Evolutionary conservation across 2,329 filamentous ascomycete species (phyloP).

Genomic region (Aspergillus sp.): DNA sequence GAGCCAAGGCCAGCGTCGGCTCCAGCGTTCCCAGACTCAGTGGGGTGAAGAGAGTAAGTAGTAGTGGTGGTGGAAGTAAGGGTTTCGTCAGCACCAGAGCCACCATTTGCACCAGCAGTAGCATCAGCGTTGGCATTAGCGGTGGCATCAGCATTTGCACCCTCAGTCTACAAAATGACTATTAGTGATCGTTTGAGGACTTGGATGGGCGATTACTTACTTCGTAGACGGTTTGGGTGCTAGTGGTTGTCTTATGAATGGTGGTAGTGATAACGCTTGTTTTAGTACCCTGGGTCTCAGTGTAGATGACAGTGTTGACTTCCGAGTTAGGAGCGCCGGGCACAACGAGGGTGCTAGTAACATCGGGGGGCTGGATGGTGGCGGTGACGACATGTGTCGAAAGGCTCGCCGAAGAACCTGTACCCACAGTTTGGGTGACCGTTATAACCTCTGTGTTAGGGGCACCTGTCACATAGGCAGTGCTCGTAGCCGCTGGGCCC

Average conservation of each 20-base stretch:
- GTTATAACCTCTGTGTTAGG: constrained; percentile 27
- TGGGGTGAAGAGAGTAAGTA: constrained; percentile 13
- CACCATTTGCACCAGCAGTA: constrained; percentile 4
- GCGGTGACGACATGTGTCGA: constrained; percentile 38
- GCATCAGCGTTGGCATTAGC: not conserved
- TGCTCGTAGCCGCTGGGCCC: constrained; percentile 2
- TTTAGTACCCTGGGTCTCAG: constrained; percentile 36
- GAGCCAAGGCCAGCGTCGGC: not conserved
- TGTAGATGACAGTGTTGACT: constrained; percentile 39
- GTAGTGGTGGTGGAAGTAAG: constrained; percentile 23
- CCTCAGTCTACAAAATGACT: constrained; percentile 4
- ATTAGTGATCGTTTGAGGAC: not conserved
- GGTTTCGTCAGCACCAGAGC: constrained; percentile 31
- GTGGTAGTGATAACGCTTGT: constrained; percentile 40
- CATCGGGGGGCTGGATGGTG: constrained; percentile 27
- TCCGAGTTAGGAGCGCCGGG: constrained; percentile 39
- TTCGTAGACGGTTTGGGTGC: constrained; percentile 26
- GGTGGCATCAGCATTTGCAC: not conserved
- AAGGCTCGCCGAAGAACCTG: constrained; percentile 33
- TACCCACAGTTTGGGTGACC: constrained; percentile 41
- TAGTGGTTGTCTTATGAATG: constrained; percentile 34
- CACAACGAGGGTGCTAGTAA: not conserved
- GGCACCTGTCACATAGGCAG: constrained; percentile 14
- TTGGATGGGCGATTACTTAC: constrained; percentile 19
- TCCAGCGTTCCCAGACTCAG: constrained; percentile 1